Conservation (phyloP, 2,329 filamentous ascomycete species). For the Cephalotrichum gorgonifer region DNA sequence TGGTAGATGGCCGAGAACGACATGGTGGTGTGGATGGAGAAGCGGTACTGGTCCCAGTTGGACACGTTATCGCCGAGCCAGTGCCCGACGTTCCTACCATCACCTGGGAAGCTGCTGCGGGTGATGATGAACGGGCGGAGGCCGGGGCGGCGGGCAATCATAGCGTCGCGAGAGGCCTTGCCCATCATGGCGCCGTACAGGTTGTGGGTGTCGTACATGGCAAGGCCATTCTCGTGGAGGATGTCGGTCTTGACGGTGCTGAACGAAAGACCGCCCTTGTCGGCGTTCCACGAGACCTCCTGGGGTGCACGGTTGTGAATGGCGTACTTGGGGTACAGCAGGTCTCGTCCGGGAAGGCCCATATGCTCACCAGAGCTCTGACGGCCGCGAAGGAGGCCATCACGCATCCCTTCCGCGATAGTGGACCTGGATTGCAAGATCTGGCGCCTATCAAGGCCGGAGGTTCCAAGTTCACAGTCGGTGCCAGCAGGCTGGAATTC, state of each 20-base stretch:
- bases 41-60: slow-evolving; percentile 43
- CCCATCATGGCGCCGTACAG: slow-evolving; percentile 65
- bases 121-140: slow-evolving; percentile 60
- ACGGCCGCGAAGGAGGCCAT: no score
- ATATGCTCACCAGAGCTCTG: no score
- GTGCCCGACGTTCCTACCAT: slow-evolving; percentile 49
- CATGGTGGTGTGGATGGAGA: slow-evolving; percentile 9
- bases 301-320: slow-evolving; percentile 6
- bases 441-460: no score
- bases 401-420: no score
- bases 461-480: no score
- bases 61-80: slow-evolving; percentile 47
- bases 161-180: slow-evolving; percentile 46
- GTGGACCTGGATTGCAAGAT: no score
- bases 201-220: slow-evolving; percentile 66
- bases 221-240: slow-evolving; percentile 54
- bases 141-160: slow-evolving; percentile 50
- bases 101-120: slow-evolving; percentile 60
- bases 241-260: slow-evolving; percentile 57
- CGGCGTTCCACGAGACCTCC: not conserved
- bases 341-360: slow-evolving; percentile 10
- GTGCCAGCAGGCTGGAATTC: no score
- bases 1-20: slow-evolving; percentile 45
- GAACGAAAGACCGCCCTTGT: slow-evolving; percentile 36
- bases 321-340: slow-evolving; percentile 9